A percentile compares a stretch with the other conserved stretches of the same genome.
Evolutionary conservation across 352 stramenopile species (phyloP).

Genomic region (Phytophthora sansomeana): DNA sequence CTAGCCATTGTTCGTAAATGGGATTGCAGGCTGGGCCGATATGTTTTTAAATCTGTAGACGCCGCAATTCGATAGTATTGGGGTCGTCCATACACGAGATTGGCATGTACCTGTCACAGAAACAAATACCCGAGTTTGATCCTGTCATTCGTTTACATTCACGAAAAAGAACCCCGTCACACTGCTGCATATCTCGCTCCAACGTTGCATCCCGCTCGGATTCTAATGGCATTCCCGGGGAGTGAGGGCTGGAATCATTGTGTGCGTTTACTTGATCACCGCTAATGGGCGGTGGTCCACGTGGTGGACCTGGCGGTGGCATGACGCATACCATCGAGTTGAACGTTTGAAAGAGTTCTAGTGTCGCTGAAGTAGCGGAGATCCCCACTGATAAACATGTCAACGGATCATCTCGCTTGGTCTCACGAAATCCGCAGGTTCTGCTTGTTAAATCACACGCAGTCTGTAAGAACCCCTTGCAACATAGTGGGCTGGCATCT

Average conservation of each 20-base stretch:
- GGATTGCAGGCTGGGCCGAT: conserved; percentile 28
- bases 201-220: not conserved
- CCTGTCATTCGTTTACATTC: conserved; percentile 25
- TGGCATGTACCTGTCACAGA: conserved; percentile 29
- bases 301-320: too few relatives aligned
- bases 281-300: not conserved
- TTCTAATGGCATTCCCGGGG: not conserved
- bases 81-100: conserved; percentile 27
- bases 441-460: conserved; percentile 36
- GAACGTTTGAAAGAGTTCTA: conserved; percentile 32
- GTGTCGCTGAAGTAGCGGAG: conserved; percentile 10
- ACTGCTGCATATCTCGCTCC: conserved; percentile 20
- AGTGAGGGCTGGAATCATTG: not conserved
- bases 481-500: conserved; percentile 25
- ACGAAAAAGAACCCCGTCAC: conserved; percentile 34
- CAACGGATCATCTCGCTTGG: not conserved
- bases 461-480: conserved; percentile 42
- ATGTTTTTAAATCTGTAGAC: conserved; percentile 29
- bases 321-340: conserved; percentile 24
- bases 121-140: conserved; percentile 34
- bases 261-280: not conserved
- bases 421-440: conserved; percentile 8
- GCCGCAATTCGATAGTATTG: conserved; percentile 28
- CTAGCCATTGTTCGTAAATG: conserved; percentile 36
- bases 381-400: conserved; percentile 4